Evolutionary conservation across 768 basidiomycete genomes (phyloP).

Genomic region (Amanita pallidorosea): DNA sequence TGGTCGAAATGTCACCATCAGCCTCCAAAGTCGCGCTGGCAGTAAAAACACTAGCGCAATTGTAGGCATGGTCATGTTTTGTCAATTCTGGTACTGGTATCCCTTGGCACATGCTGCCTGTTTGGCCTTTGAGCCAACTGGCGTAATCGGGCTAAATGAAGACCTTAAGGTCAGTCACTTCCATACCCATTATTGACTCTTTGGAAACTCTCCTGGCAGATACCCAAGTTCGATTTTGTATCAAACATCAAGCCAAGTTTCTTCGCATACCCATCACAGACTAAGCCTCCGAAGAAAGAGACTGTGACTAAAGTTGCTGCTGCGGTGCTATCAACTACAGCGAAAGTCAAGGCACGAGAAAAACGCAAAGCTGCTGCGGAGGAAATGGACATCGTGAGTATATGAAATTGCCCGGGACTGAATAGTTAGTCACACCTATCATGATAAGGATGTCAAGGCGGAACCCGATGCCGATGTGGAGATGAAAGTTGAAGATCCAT

Average conservation of each 20-base stretch:
- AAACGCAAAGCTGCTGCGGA: constrained; percentile 85
- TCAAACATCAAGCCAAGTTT: constrained; percentile 86
- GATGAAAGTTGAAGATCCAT: constrained; percentile 60
- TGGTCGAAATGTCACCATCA: constrained; percentile 92
- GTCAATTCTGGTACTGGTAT: constrained; percentile 99
- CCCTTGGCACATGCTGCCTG: constrained; percentile 90
- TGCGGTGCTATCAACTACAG: constrained; percentile 94
- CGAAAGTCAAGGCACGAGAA: constrained; percentile 91
- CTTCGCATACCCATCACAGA: constrained; percentile 84
- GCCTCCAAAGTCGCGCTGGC: constrained; percentile 85
- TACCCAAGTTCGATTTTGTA: constrained; percentile 87
- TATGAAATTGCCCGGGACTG: neutral
- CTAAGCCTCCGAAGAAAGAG: constrained; percentile 89
- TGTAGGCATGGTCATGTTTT: constrained; percentile 96
- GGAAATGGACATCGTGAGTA: constrained; percentile 75
- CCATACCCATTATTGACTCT: constrained; percentile 2
- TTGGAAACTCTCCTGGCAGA: constrained; percentile 30
- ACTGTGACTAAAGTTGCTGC: constrained; percentile 85
- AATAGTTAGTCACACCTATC: neutral
- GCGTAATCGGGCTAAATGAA: constrained; percentile 83
- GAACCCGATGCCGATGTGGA: constrained; percentile 55
- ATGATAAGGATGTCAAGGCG: constrained; percentile 38
- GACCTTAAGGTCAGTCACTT: constrained; percentile 56
- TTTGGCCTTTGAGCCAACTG: constrained; percentile 91
- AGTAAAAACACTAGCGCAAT: constrained; percentile 89